Evolutionary conservation across 805 yeast genomes (phyloP), one percentile per base, ranked within the genome.

Genomic region (Grigorovia yakushimaensis): DNA sequence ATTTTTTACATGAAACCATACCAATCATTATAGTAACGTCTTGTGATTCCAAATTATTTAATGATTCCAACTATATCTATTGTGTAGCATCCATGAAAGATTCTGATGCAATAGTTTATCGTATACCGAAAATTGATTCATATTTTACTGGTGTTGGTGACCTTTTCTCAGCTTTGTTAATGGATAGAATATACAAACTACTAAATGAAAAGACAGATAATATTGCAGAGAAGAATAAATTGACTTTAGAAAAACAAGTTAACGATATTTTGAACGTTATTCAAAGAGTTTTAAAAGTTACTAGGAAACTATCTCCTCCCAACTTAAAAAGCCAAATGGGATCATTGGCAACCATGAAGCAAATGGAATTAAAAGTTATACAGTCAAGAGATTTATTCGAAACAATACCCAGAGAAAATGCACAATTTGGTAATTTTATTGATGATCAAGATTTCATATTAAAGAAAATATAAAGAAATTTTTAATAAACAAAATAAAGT

Each of bases 71-170:
- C 18, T 58, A 62, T 35, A 63, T 74, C n/a, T 66, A 68, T 49
- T 70, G 78, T 18, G 73, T 77, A 13, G 72, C 76, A 10, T 75
- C 79, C 1, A 57, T 73, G 4, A 46, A 48, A 7, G 60, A 47
- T 19, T 36, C 47, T 23, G 45, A 43, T 18, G 58, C 67, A 1
- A 51, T 62, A 37, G 57, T 60, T 17, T 57, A 50, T 56, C 72
- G 73, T 53, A 73, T 84, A 13, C 83, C 85, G 2, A 69, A 73
- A 35, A 76, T 87, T 39, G 78, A 82, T 47, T 81, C 91, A 5
- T 88, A 91, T 62, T 91, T 89, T 66, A 87, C 96, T 0, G 98
- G 98, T 1, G 95, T 93, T 0, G 98, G 98, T 6, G 98, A 89
- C 58, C 65, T 89, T 39, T 89, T 91, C 56, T 82, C 95, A 0